Evolutionary conservation across 805 yeast species (phyloP).

Genomic region (Limtongia smithiae): DNA sequence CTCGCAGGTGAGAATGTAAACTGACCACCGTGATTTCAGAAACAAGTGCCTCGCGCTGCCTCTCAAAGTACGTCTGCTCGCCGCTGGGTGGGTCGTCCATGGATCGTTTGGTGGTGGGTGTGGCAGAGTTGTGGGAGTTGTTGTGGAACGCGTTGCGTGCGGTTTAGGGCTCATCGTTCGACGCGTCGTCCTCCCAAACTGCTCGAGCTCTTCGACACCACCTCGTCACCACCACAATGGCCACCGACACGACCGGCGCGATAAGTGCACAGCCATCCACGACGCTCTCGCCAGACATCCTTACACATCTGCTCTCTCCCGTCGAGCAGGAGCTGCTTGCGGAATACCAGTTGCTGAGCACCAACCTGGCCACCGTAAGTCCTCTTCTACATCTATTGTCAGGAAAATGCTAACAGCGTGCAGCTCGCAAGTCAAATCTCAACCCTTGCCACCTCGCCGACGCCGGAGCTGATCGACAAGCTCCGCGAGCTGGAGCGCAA

Average conservation of each 20-base stretch:
- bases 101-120: too few species aligned
- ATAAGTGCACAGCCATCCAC: too few species aligned
- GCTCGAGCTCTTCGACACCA: too few species aligned
- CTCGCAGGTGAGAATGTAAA: conserved; percentile 31
- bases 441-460: conserved; percentile 20
- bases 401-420: neutral
- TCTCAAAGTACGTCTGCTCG: conserved; percentile 48
- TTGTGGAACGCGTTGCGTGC: too few species aligned
- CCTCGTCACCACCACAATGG: too few species aligned
- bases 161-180: too few species aligned
- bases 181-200: too few species aligned
- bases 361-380: conserved; percentile 15
- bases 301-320: conserved; percentile 18
- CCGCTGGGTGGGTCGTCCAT: too few species aligned
- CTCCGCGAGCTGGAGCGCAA: conserved; percentile 61
- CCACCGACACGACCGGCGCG: too few species aligned
- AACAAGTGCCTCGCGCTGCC: conserved; percentile 56
- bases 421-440: conserved; percentile 20
- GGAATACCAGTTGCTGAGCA: conserved; percentile 15
- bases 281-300: conserved; percentile 11
- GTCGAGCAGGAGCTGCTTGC: conserved; percentile 20
- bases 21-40: conserved; percentile 49
- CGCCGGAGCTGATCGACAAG: conserved; percentile 45
- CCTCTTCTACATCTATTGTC: neutral
- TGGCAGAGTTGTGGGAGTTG: too few species aligned